These are phyloP conservation scores for Conringia planisiliqua DNA, from an alignment of 345 rosid genomes.

Conservation along the genomic window DNA sequence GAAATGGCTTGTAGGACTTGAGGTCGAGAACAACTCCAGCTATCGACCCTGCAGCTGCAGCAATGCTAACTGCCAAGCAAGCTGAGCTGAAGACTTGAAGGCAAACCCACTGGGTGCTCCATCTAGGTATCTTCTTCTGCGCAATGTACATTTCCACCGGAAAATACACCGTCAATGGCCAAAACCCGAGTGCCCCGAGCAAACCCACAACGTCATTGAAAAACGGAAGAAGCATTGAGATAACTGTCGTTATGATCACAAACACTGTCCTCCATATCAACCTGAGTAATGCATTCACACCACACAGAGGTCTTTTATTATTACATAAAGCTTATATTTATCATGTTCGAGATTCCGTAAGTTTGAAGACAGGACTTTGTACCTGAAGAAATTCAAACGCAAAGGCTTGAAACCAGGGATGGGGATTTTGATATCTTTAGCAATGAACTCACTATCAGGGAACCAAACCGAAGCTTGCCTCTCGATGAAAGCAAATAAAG, in stretches of 20 bases:
- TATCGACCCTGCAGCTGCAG: conserved; percentile 82
- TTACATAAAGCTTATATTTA: not conserved
- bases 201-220: conserved; percentile 80
- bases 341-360: not conserved
- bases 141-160: conserved; percentile 87
- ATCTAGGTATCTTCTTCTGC: conserved; percentile 67
- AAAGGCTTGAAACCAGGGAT: conserved; percentile 43
- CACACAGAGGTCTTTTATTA: not conserved
- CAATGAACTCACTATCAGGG: conserved; percentile 57
- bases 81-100: conserved; percentile 72
- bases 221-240: conserved; percentile 89
- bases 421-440: conserved; percentile 53
- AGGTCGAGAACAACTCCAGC: conserved; percentile 71
- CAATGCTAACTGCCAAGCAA: conserved; percentile 62
- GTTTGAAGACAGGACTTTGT: not conserved
- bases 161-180: conserved; percentile 87
- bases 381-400: conserved; percentile 64
- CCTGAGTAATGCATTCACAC: conserved; percentile 38
- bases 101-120: conserved; percentile 81
- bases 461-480: conserved; percentile 40
- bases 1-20: conserved; percentile 68
- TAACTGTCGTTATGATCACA: conserved; percentile 66
- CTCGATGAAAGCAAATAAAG: conserved; percentile 78
- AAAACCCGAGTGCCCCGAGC: conserved; percentile 84
- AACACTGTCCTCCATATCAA: conserved; percentile 79